Conservation (phyloP, 495 filamentous ascomycete genomes). For the Darksidea phi region DNA sequence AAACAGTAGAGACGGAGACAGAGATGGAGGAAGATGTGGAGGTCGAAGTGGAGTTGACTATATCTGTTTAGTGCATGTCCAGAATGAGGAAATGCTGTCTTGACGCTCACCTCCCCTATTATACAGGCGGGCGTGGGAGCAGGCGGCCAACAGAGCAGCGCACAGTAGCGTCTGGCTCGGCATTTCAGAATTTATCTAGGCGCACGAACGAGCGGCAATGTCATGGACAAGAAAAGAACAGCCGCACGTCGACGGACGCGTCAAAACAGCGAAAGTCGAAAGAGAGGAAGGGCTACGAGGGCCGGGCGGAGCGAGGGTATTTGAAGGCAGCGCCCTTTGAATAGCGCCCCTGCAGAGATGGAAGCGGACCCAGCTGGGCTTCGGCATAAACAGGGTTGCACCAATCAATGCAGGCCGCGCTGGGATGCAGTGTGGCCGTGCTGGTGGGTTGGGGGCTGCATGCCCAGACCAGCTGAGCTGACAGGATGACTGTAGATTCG, state of each 20-base stretch:
- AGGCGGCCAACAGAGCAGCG: constrained; percentile 6
- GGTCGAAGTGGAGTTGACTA: neutral
- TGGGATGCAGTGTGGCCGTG: constrained; percentile 23
- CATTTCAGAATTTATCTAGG: neutral
- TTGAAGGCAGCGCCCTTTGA: constrained; percentile 25
- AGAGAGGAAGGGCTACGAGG: neutral
- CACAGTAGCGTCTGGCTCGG: constrained; percentile 3
- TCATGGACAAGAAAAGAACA: neutral
- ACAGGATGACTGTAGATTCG: too few relatives aligned
- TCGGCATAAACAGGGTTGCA: constrained; percentile 3
- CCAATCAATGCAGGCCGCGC: neutral
- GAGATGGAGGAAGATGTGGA: neutral
- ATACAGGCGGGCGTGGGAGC: constrained; percentile 4
- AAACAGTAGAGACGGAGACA: neutral
- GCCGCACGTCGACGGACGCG: neutral
- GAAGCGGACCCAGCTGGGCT: neutral
- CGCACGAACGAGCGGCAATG: constrained; percentile 16
- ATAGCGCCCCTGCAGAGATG: constrained; percentile 17
- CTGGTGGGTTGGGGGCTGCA: constrained; percentile 24
- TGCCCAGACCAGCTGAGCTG: neutral
- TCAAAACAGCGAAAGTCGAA: constrained; percentile 9
- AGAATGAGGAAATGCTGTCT: too few relatives aligned
- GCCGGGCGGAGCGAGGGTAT: constrained; percentile 1
- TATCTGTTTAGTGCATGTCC: too few relatives aligned
- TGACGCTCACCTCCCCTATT: constrained; percentile 15